phyloP scores from a whole-genome alignment of 1,284 basidiomycete genomes.

The Cutaneotrichosporon cyanovorans region DNA sequence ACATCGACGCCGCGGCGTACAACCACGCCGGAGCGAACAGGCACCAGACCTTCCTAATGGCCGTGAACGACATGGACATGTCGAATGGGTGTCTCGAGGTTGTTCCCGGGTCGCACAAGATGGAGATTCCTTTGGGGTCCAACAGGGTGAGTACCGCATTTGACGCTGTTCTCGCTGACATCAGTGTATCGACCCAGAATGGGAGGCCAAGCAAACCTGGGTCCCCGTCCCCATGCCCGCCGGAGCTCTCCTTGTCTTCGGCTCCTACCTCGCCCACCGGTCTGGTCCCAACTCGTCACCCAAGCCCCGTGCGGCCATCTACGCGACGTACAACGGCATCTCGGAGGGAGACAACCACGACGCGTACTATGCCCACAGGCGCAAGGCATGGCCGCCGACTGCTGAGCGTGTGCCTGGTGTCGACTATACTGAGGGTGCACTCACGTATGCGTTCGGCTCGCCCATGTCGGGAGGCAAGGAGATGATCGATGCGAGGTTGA shows the following conservation, averaged over 20 bases:
- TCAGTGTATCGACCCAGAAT: constrained; percentile 28
- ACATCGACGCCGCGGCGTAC: constrained; percentile 33
- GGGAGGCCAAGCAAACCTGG: constrained; percentile 31
- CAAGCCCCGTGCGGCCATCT: constrained; percentile 30
- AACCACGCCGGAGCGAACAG: constrained; percentile 24
- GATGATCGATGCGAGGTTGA: constrained; percentile 14
- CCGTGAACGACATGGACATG: constrained; percentile 32
- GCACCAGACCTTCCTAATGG: constrained; percentile 33
- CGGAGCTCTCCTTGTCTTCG: constrained; percentile 34
- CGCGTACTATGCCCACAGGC: constrained; percentile 33
- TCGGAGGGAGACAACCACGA: constrained; percentile 37
- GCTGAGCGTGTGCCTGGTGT: constrained; percentile 27
- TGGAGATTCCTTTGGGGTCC: constrained; percentile 22
- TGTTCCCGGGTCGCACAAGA: constrained; percentile 30
- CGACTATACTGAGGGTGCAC: constrained; percentile 30
- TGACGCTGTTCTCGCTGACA: background rate
- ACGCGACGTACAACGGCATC: constrained; percentile 35
- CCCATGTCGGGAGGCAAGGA: constrained; percentile 25
- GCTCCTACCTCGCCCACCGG: constrained; percentile 36
- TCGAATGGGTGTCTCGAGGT: constrained; percentile 38
- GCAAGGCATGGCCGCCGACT: constrained; percentile 33
- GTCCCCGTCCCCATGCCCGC: constrained; percentile 31
- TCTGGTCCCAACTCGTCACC: constrained; percentile 31
- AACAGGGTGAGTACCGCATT: constrained; percentile 13
- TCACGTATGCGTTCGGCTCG: constrained; percentile 21